Evolutionary conservation across 192 early-diverging fungal species (phyloP), one percentile per base, ranked within the genome.

Genomic region (Martensiomyces pterosporus): DNA sequence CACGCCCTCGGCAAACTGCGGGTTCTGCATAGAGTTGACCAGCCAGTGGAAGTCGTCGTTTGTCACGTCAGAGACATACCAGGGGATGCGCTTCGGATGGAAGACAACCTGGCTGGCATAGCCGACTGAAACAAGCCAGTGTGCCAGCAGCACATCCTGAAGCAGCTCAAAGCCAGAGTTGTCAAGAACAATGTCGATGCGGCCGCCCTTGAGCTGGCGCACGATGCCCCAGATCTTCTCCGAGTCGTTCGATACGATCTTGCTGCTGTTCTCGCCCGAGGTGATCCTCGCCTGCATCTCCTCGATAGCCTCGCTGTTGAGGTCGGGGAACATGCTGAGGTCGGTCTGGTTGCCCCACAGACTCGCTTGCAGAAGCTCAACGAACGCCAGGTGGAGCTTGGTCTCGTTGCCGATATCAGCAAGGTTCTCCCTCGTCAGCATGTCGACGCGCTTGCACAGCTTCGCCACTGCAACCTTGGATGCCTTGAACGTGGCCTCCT

Each of bases 51-150:
- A 86, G 52, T 98, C 96, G 2, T 55, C 49, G 2, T 76, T 75
- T 22, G 89, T 90, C n/a, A 89, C 88, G 57, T 98, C 96, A 0
- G 89, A 91, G 19, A 98, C 96, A 52, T 94, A 98, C 96, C 96
- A 98, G 18, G 94, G 94, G 43, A 92, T 82, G 13, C 69, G 60
- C 60, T 98, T 98, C 47, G 80, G 73, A 55, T 97, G 89, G 59
- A 97, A 91, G 16, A 86, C 78, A 12, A 97, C 64, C 21, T 75
- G 60, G 6, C 48, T 57, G 0, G 88, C 91, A 22, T 79, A 67
- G 12, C 82, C 80, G 1, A 81, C 64, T 17, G 80, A 76, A 27
- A 91, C 67, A 21, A 98, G 77, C 71, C 80, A 91, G 46, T 96
- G 85, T 10, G 92, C 91, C 48, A 98, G 78, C 8, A 89, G 67